Evolutionary conservation across 2,329 filamentous ascomycete species (phyloP), one percentile per base, ranked within the genome.

Genomic region (Corinectria fuckeliana): DNA sequence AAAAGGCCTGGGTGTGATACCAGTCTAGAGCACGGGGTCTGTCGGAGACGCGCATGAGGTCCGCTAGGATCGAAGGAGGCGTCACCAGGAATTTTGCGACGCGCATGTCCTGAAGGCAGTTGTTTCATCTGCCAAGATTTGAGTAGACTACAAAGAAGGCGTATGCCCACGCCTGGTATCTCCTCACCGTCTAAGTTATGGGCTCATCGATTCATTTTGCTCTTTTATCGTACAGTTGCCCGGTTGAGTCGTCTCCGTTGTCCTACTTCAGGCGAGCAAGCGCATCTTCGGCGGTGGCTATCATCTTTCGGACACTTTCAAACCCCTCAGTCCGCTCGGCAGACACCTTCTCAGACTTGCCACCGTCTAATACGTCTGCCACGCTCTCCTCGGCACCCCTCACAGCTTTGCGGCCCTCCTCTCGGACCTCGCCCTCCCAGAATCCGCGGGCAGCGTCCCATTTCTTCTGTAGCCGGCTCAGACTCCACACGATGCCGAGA

Each of bases 351-450:
- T 65, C 64, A 3, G 68, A 63, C 18, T 64, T 62, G 20, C 61
- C 58, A 4, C 69, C 69, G 14, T 77, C 76, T 14, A 89, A 70
- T 18, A 82, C 79, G 9, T 79, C 73, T 0, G 74, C 78, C 23
- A 88, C 76, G 47, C 80, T 83, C 42, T 78, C 75, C 71, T 89
- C 87, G 2, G 83, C 81, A 4, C 77, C 82, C 54, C 84, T 76
- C 6, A 89, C 80, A 5, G 86, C 85, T 72, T 88, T 88, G 65
- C 87, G 82, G 1, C 87, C 87, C 58, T 89, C 86, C 62, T 89
- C 87, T 36, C 85, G 80, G n/a, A 89, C 86, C 64, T 89, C 86
- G 1, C 82, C 84, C 70, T 89, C 85, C 87, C 87, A 89, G 69
- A 84, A 88, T 6, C 71, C 72, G 25, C 86, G 79, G 3, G 85